These are phyloP conservation scores for Yarrowia osloensis DNA, from an alignment of 805 yeast species.

Conservation along the genomic window DNA sequence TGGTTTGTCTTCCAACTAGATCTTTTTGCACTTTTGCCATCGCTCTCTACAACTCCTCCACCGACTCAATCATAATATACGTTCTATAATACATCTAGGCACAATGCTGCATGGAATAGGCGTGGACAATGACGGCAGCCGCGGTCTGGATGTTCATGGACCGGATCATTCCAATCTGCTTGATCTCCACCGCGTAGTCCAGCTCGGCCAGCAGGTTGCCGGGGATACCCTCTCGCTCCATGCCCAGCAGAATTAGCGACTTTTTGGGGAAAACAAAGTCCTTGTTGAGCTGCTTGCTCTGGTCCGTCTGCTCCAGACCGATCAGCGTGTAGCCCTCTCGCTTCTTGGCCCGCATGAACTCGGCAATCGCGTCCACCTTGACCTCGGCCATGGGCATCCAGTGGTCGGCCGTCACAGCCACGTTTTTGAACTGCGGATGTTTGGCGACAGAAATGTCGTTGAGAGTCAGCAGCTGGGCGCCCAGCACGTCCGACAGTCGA, in stretches of 20 bases:
- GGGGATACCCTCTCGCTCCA: conserved; percentile 88
- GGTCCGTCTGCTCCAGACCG: conserved; percentile 91
- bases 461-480: conserved; percentile 79
- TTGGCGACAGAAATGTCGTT: conserved; percentile 65
- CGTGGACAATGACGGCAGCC: conserved; percentile 90
- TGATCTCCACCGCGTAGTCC: conserved; percentile 86
- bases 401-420: conserved; percentile 90
- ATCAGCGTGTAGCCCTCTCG: conserved; percentile 80
- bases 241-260: conserved; percentile 77
- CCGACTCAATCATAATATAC: not conserved
- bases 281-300: conserved; percentile 68
- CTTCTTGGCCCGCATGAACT: conserved; percentile 61
- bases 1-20: too few relatives aligned
- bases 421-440: conserved; percentile 73
- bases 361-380: conserved; percentile 53
- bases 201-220: conserved; percentile 79
- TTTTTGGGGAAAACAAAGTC: conserved; percentile 74
- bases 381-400: conserved; percentile 96
- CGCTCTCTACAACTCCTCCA: too few relatives aligned
- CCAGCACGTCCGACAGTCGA: conserved; percentile 86
- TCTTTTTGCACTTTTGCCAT: too few relatives aligned
- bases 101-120: conserved; percentile 74
- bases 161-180: conserved; percentile 87
- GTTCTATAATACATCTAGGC: not conserved
- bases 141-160: conserved; percentile 98